phyloP scores from a whole-genome alignment of 179 eudicot species.

The Amaranthus tricolor region DNA sequence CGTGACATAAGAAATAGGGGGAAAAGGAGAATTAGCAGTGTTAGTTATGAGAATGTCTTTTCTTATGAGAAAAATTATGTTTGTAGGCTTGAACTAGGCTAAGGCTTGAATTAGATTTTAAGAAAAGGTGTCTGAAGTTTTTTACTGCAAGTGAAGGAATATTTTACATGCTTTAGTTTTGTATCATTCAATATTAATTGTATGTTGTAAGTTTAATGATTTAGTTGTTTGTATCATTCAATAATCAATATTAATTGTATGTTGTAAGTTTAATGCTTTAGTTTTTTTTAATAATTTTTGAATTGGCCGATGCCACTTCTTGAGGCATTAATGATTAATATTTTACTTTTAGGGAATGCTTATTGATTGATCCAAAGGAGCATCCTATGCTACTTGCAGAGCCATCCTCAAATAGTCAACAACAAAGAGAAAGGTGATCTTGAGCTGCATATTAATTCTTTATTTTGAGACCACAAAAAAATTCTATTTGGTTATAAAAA shows the following conservation, averaged over 20 bases:
- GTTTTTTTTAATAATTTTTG: neutral
- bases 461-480: neutral
- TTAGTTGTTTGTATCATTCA: neutral
- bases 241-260: neutral
- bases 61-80: too few species aligned
- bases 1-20: too few species aligned
- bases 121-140: neutral
- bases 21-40: neutral
- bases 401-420: slow-evolving; percentile 80
- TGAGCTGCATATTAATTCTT: neutral
- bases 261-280: neutral
- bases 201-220: neutral
- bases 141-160: neutral
- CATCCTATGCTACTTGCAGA: slow-evolving; percentile 98
- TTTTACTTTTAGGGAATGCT: slow-evolving; percentile 65
- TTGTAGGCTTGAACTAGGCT: too few species aligned
- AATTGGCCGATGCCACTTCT: neutral
- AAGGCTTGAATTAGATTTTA: neutral
- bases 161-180: neutral
- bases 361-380: slow-evolving; percentile 90
- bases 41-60: neutral
- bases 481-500: neutral
- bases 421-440: slow-evolving; percentile 90
- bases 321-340: slow-evolving; percentile 10
- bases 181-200: neutral